Evolutionary conservation across 2,329 filamentous ascomycete species (phyloP), one percentile per base, ranked within the genome.

Genomic region (Dryadomyces quercivorus): DNA sequence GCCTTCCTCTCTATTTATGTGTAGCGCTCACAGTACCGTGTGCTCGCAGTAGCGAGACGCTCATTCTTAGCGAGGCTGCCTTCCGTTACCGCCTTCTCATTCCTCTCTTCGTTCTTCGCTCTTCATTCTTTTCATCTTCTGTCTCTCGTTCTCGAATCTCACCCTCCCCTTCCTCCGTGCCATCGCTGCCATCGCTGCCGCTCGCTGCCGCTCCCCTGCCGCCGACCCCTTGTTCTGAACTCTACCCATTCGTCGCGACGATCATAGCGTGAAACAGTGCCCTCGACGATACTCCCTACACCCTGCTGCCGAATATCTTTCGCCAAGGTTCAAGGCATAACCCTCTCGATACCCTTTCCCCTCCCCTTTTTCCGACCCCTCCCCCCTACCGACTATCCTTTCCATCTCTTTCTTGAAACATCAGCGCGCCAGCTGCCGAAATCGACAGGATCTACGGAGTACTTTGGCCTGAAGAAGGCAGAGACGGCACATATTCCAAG

Each of bases 201-300:
- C n/a, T 31, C 13, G 16, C 8, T 16, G 20, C n/a, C 26, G 18
- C 5, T 18, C 10, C n/a, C 47, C n/a, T 50, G 31, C 31, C 31
- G n/a, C 34, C 36, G 48, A n/a, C n/a, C 20, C 22, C 20, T 34
- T 31, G 38, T 9, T 16, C 15, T 22, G 15, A 8, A 5, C 42
- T 44, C n/a, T 34, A 7, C 13, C 38, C 36, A 42, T 50, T 44
- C 16, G 50, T 44, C 50, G 20, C 50, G 38, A 42, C 36, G 20
- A 51, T 31, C 38, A 26, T 51, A 43, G 50, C 48, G 50, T 51
- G 50, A 51, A 51, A 51, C 50, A 31, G 20, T 26, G 13, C 5
- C 10, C 21, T 15, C 50, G 20, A 42, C 40, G 36, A 40, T 16
- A 36, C 34, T 36, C 34, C 34, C 12, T 36, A 16, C 36, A 12